A percentile compares a stretch with the other conserved stretches of the same genome.
Evolutionary conservation across 208 protist genomes (phyloP).

Genomic region (Naegleria lovaniensis): DNA sequence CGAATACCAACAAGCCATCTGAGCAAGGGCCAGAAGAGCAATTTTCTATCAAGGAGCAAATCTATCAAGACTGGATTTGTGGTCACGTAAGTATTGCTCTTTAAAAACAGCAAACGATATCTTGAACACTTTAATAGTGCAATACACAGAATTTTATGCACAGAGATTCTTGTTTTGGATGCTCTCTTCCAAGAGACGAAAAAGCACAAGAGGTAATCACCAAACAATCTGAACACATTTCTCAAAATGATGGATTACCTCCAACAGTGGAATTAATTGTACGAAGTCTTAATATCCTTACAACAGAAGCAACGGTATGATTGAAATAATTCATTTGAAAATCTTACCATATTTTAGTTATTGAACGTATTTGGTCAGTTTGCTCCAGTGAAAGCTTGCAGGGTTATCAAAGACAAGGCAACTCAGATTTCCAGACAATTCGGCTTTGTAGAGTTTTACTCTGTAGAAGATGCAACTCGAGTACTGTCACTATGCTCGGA

Average conservation of each 20-base stretch:
- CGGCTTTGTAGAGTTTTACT: constrained; percentile 8
- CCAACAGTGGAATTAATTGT: constrained; percentile 18
- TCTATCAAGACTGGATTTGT: constrained; percentile 11
- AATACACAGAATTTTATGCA: not conserved
- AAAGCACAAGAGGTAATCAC: not conserved
- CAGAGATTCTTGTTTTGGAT: not conserved
- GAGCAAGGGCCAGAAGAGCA: not conserved
- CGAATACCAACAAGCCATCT: not conserved
- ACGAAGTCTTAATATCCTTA: not conserved
- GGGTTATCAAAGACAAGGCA: not conserved
- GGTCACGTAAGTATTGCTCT: not conserved
- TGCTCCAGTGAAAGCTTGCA: not conserved
- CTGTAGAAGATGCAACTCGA: not conserved
- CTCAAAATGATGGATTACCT: not conserved
- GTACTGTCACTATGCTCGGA: not conserved
- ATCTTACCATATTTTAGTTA: not conserved
- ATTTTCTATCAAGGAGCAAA: not conserved
- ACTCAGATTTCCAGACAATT: not conserved
- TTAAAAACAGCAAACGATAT: not conserved
- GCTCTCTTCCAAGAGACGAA: not conserved
- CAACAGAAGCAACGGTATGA: not conserved
- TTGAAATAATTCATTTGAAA: not conserved
- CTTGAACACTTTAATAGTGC: not conserved
- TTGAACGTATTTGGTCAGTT: not conserved
- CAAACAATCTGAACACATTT: not conserved